A percentile compares a stretch with the other conserved stretches of the same genome.
Evolutionary conservation across 1,139 yeast species (phyloP).

Genomic region (Protomyces pachydermus): DNA sequence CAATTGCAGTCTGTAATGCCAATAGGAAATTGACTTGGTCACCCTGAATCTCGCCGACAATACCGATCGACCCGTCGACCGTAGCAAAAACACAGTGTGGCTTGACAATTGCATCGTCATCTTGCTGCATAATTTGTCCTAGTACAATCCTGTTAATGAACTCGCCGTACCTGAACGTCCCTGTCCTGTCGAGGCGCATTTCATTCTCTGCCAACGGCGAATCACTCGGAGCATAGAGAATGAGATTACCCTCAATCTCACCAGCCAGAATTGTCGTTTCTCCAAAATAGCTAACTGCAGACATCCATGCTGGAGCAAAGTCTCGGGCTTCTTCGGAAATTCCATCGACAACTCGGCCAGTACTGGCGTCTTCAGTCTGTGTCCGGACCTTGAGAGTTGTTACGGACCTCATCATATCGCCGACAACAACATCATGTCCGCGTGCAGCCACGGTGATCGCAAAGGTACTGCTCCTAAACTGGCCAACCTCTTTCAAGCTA

Average conservation of each 20-base stretch:
- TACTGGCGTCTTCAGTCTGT: not conserved
- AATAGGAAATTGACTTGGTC: slow-evolving; percentile 30
- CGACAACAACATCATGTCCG: slow-evolving; percentile 30
- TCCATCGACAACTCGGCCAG: not conserved
- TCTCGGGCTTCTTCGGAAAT: slow-evolving; percentile 32
- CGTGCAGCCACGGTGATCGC: slow-evolving; percentile 31
- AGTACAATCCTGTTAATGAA: slow-evolving; percentile 32
- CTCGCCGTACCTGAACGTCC: slow-evolving; percentile 32
- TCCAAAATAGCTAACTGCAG: slow-evolving; percentile 31
- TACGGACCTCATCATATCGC: slow-evolving; percentile 34
- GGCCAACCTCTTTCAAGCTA: slow-evolving; percentile 9
- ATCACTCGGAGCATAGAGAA: slow-evolving; percentile 25
- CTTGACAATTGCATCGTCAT: slow-evolving; percentile 24
- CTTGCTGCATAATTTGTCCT: slow-evolving; percentile 14
- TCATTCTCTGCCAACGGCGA: slow-evolving; percentile 26
- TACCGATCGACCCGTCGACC: slow-evolving; percentile 33
- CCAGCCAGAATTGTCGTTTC: slow-evolving; percentile 29
- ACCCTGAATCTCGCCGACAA: slow-evolving; percentile 30
- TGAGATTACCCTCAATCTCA: slow-evolving; percentile 34
- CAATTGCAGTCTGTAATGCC: slow-evolving; percentile 31
- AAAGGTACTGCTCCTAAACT: slow-evolving; percentile 31
- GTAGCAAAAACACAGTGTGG: slow-evolving; percentile 33
- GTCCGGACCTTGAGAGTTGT: slow-evolving; percentile 17
- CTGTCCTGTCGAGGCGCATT: slow-evolving; percentile 27
- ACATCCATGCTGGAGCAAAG: slow-evolving; percentile 34